These are phyloP conservation scores for Harrya chromipes DNA, from an alignment of 768 basidiomycete genomes.

Conservation along the genomic window DNA sequence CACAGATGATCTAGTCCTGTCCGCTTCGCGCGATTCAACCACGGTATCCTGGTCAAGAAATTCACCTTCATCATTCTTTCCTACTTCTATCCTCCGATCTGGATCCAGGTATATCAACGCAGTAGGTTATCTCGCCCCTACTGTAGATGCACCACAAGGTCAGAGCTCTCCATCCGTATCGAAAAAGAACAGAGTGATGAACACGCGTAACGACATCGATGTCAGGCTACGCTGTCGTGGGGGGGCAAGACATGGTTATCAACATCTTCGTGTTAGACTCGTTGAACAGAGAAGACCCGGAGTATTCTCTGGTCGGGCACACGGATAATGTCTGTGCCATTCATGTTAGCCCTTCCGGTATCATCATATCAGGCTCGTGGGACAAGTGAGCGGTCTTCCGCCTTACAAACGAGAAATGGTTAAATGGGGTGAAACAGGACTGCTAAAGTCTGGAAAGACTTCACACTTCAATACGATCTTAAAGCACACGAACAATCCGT, in stretches of 20 bases:
- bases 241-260: slow-evolving; percentile 86
- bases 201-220: slow-evolving; percentile 12
- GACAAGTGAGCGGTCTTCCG: slow-evolving; percentile 64
- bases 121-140: slow-evolving; percentile 73
- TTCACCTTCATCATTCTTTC: slow-evolving; percentile 48
- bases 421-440: slow-evolving; percentile 52
- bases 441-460: slow-evolving; percentile 91
- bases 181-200: neutral
- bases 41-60: slow-evolving; percentile 80
- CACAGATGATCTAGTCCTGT: slow-evolving; percentile 73
- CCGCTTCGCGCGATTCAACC: slow-evolving; percentile 88
- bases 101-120: slow-evolving; percentile 80
- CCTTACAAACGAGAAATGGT: neutral
- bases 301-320: slow-evolving; percentile 84
- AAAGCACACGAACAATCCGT: slow-evolving; percentile 89
- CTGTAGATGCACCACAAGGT: slow-evolving; percentile 69
- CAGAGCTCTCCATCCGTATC: slow-evolving; percentile 17
- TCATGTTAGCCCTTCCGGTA: slow-evolving; percentile 62
- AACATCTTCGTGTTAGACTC: slow-evolving; percentile 72
- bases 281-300: slow-evolving; percentile 62
- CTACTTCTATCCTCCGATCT: slow-evolving; percentile 53
- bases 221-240: slow-evolving; percentile 80
- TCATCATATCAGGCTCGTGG: slow-evolving; percentile 94
- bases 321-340: slow-evolving; percentile 87
- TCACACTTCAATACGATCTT: slow-evolving; percentile 66